Base-by-base conservation (phyloP, 1,139 yeast species). In the Yamadazyma kanchanaburiensis region DNA sequence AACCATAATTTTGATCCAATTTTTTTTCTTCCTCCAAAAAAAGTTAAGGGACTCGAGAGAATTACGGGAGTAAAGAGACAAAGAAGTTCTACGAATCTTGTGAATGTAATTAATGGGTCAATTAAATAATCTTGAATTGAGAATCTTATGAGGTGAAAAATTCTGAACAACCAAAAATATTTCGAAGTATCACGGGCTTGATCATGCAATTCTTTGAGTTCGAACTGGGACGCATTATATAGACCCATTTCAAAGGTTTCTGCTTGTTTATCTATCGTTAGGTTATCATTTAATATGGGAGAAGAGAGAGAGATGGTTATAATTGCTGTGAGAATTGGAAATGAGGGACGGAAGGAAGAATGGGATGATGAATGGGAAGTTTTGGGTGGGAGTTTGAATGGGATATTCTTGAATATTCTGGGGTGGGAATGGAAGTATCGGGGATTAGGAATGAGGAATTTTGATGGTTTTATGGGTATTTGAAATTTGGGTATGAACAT, bases 1-100 rank as follows among this genome's bases (percentile, higher is more conserved):
- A 74, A 89, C 96, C 96, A 91, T 16, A 78, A 30, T 16, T 70
- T 47, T 1, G 89, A 75, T 0, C 96, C 96, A 1, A 67, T 46
- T 26, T 58, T 50, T 20, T 58, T 59, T 29, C 55, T 59, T 12
- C 70, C 62, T 1, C 89, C 89, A 40, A 79, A 64, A 52, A 72
- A 71, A 12, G 83, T 67, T 5, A 86, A 60, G 0, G 97, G 97
- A 18, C 77, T 64, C 0, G 71, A 37, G 5, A 80, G 22, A 4
- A 87, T 41, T 6, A 89, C 74, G 0, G 98, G 98, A 2, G 81
- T 37, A 38, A 91, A 84, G 5, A 88, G 59, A 1, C 63, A 43
- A 1, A 84, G 61, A 29, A 91, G 60, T 48, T 88, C 87, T 5
- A 82, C 26, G 42, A 88, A 82, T 26, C 98, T 62, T 0, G 77